Base-by-base conservation (phyloP, 805 yeast species). In the Brettanomyces nanus region DNA sequence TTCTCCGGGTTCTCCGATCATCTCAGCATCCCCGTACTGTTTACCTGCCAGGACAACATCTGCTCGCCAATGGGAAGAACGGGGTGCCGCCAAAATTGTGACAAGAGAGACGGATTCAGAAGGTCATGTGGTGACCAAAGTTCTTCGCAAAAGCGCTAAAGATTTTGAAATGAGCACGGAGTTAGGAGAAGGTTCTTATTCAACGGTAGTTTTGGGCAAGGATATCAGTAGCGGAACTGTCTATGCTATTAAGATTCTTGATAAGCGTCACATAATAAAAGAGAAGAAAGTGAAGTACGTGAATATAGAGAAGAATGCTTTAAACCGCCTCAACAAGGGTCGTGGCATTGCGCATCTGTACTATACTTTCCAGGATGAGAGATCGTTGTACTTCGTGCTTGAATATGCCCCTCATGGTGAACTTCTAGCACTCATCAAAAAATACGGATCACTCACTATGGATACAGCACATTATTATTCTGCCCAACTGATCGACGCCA, bases 131-230 rank as follows among this genome's bases (percentile, higher is more conserved):
- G 60, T 58, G 51, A 80, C 72, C 41, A 71, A 64, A 53, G 63
- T 69, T 38, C 76, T 67, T 32, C 71, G 56, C 26, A 60, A 60
- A 51, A 61, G 80, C 17, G 92, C 86, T 19, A 77, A 79, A 46
- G 97, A 92, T 58, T 92, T 89, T 58, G 79, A 77, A 46, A 79
- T 92, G 50, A 95, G 95, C 13, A 77, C 83, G 27, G 79, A 80
- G 20, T 68, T 92, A 14, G 99, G 99, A 2, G 95, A 87, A 57
- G 99, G 99, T 2, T 86, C 97, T 3, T 92, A 90, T 55, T 89
- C 97, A 3, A 86, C 95, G 0, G 99, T 90, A 7, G 80, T 78
- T 45, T 77, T 86, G 39, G 98, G 95, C 1, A 67, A 80, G 2
- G 98, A 90, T 53, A 53, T 71, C 13, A 73, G 75, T 44, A 78